A percentile compares a stretch with the other conserved stretches of the same genome.
phyloP scores from a whole-genome alignment of 108 stramenopile genomes.

The Mayamaea pseudoterrestris region DNA sequence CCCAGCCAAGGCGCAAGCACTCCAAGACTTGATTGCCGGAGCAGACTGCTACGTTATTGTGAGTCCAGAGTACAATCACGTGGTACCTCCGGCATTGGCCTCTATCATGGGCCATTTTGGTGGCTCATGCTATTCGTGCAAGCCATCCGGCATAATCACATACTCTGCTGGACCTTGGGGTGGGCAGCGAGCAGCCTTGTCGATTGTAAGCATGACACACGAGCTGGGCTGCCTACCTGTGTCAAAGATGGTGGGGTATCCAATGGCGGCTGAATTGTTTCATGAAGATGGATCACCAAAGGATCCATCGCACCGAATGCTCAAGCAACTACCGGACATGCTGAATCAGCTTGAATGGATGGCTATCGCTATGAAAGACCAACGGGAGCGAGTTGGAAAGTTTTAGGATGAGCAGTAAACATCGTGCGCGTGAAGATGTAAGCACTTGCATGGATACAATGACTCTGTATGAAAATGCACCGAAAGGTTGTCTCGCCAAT shows the following conservation, averaged over 20 bases:
- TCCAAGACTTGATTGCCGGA: constrained; percentile 27
- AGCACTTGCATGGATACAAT: no score
- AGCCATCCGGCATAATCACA: constrained; percentile 56
- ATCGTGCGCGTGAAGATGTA: no score
- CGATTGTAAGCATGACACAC: constrained; percentile 41
- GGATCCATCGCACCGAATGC: constrained; percentile 7
- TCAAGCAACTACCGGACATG: constrained; percentile 38
- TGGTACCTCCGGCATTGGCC: constrained; percentile 54
- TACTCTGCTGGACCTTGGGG: constrained; percentile 80
- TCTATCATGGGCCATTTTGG: constrained; percentile 74
- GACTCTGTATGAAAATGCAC: no score
- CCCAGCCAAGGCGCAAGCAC: constrained; percentile 23
- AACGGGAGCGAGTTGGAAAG: constrained; percentile 24
- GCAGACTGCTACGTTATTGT: constrained; percentile 64
- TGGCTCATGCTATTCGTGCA: constrained; percentile 45
- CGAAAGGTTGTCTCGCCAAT: no score
- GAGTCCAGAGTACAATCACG: constrained; percentile 83
- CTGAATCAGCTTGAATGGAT: constrained; percentile 76
- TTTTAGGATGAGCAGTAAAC: no score
- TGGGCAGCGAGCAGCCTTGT: constrained; percentile 53
- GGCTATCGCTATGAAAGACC: constrained; percentile 40
- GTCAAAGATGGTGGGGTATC: constrained; percentile 59
- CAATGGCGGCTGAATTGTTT: constrained; percentile 46
- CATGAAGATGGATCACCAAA: constrained; percentile 32
- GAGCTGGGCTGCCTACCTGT: constrained; percentile 76